Evolutionary conservation across 345 rosid genomes (phyloP), one percentile per base, ranked within the genome.

Genomic region (Eucalyptus pumila): DNA sequence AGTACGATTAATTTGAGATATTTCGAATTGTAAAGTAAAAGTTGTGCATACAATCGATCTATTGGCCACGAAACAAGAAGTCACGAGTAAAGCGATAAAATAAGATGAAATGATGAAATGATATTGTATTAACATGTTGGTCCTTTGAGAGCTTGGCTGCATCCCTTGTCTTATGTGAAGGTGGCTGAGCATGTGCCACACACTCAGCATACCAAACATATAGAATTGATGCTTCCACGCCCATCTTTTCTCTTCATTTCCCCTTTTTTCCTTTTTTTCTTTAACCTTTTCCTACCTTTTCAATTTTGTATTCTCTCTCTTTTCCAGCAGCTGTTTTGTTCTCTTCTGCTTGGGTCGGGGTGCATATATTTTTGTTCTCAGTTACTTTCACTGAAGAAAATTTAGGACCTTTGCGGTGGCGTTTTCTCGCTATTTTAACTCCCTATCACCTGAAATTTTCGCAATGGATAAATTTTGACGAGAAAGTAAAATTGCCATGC

Each of bases 111-210:
- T 9, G 52, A 86, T 50, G 76, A 17, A 69, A 34, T 69, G 24
- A 69, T 76, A 40, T 11, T 6, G 85, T 23, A 40, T 37, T 76
- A 21, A 76, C 85, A 11, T 21, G 47, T 11, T 40, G 47, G 47
- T 40, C 83, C 88, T 62, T 19, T 7, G 49, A 0, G 54, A 27
- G 15, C 48, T 16, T 65, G 88, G 76, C 34, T 6, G 88, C 83
- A 30, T 42, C 88, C 30, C 88, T 62, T 65, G 54, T 65, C 88
- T 24, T n/a, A 45, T 47, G 2, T 19, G 88, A 19, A 62, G 83
- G 88, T 65, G 88, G 88, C 47, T 3, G 30, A 26, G 87, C 89
- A 88, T 80, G 89, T 88, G 89, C 89, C 87, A 37, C 87, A 4
- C 87, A 80, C 86, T 21, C 45, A 24, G 40, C 89, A 17, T 72